Evolutionary conservation across 306 rosid species (phyloP), one percentile per base, ranked within the genome.

Genomic region (Luffa acutangula): DNA sequence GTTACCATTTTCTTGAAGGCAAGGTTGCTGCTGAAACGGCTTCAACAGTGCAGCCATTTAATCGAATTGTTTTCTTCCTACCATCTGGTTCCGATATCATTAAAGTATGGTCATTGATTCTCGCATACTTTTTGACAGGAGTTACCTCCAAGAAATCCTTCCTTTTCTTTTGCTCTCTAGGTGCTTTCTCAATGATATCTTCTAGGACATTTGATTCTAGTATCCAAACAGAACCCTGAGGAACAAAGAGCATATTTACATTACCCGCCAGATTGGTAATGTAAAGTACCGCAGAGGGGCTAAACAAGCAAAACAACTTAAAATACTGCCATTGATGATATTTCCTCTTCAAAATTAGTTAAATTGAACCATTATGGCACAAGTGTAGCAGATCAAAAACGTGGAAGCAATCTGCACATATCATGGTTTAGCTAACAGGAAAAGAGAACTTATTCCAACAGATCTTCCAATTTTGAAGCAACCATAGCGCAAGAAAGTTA

Each of bases 151-250:
- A 82, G 81, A 84, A 56, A 21, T 95, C 96, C 60, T 84, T 91
- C 80, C 84, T 89, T 78, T 69, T 86, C 82, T 87, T 92, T 79
- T 81, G 91, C 81, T 90, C 95, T 66, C 45, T 85, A 21, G 82
- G 45, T 63, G 80, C 83, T 79, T 81, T 89, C 13, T 90, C 94
- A 75, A 17, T 80, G 76, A 79, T 62, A 72, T 69, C 83, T 82
- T 84, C 89, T 9, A 90, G 82, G 83, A 84, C 86, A 80, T 89
- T 91, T 34, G 92, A 79, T 82, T 89, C 97, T 75, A 92, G 80
- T 63, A 95, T 83, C 99, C 99, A 95, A 84, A 95, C 83, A 75
- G 84, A 82, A 46, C 99, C 99, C 99, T 95, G 76, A 86, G 79
- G 46, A 59, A 75, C 71, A 77, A 79, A 25, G 43, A 80, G 43